Evolutionary conservation across 768 basidiomycete genomes (phyloP).

Genomic region (Tephrocybe sp.): DNA sequence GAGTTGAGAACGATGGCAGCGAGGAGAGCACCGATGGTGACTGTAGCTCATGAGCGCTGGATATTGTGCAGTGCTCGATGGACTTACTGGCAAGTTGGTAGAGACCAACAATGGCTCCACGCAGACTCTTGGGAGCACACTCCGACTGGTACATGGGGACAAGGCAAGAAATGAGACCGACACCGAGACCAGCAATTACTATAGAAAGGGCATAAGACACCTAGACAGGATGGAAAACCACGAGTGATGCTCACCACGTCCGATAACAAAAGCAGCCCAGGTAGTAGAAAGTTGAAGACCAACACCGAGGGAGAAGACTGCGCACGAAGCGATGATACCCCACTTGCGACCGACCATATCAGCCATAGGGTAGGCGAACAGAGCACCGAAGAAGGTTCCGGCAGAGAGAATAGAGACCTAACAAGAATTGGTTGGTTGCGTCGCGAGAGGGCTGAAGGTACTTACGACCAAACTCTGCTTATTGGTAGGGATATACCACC

Average conservation of each 20-base stretch:
- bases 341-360: conserved; percentile 50
- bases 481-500: conserved; percentile 40
- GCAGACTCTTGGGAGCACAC: conserved; percentile 68
- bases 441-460: neutral
- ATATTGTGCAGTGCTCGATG: neutral
- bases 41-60: conserved; percentile 44
- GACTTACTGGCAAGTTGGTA: conserved; percentile 27
- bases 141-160: conserved; percentile 51
- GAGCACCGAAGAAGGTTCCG: conserved; percentile 83
- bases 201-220: conserved; percentile 31
- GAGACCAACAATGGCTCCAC: conserved; percentile 60
- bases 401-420: conserved; percentile 69
- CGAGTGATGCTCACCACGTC: conserved; percentile 19
- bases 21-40: conserved; percentile 74
- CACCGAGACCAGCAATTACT: conserved; percentile 77
- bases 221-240: neutral
- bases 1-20: conserved; percentile 67
- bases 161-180: conserved; percentile 73
- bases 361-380: conserved; percentile 41
- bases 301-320: conserved; percentile 62
- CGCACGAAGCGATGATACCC: conserved; percentile 61
- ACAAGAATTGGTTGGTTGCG: neutral
- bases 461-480: conserved; percentile 38
- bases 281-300: conserved; percentile 47
- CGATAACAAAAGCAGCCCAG: conserved; percentile 24